phyloP scores from a whole-genome alignment of 2,329 filamentous ascomycete genomes.

The Penicillium sp. region DNA sequence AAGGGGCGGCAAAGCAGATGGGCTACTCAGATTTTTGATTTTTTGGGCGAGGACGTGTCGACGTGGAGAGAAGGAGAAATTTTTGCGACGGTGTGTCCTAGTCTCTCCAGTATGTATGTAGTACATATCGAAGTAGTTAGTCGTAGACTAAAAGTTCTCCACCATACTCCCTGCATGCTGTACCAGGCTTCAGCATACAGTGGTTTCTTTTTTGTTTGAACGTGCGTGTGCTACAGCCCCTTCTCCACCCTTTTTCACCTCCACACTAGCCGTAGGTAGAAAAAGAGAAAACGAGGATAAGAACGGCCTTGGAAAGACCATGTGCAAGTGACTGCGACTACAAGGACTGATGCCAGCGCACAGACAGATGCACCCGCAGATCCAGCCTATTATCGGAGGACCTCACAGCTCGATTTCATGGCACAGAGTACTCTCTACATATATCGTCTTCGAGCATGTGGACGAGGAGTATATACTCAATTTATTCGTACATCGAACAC shows the following conservation, averaged over 20 bases:
- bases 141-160: too few species aligned
- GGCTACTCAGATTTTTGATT: conserved; percentile 1
- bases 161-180: too few species aligned
- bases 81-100: not conserved
- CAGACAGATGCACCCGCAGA: not conserved
- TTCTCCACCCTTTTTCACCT: not conserved
- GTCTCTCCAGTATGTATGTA: not conserved
- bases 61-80: not conserved
- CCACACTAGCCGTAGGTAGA: not conserved
- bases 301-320: not conserved
- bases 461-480: not conserved
- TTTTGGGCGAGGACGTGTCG: not conserved
- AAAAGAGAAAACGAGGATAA: not conserved
- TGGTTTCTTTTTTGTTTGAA: not conserved
- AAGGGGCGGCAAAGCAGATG: conserved; percentile 23
- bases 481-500: not conserved
- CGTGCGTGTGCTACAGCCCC: not conserved
- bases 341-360: not conserved
- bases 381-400: not conserved
- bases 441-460: not conserved
- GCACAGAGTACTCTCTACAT: not conserved
- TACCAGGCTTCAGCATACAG: too few species aligned
- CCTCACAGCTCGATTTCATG: not conserved
- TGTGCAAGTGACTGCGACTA: not conserved
- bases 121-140: not conserved